Conservation (phyloP, 805 yeast species). For the Schwanniomyces polymorphus region DNA sequence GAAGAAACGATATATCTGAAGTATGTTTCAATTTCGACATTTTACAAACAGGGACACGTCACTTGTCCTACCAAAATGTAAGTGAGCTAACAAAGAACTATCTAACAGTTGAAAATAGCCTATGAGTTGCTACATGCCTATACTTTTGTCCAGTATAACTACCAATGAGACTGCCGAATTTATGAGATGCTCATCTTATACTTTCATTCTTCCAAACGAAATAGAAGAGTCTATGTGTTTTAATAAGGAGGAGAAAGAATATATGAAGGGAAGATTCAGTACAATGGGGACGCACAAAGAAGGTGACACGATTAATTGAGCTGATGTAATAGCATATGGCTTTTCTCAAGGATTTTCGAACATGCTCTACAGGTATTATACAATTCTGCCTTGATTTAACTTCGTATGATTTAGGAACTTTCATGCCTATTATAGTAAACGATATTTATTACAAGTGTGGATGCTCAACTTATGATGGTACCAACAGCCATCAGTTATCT, state of each 20-base stretch:
- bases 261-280: conserved; percentile 31
- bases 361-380: conserved; percentile 31
- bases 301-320: conserved; percentile 25
- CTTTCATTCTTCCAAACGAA: conserved; percentile 40
- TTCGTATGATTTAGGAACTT: conserved; percentile 43
- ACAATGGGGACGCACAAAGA: conserved; percentile 36
- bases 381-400: conserved; percentile 46
- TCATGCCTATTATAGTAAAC: conserved; percentile 39
- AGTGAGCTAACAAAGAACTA: too few relatives aligned
- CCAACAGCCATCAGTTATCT: too few relatives aligned
- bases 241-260: conserved; percentile 35
- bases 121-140: too few relatives aligned
- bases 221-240: conserved; percentile 40
- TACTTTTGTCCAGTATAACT: too few relatives aligned
- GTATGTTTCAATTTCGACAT: too few relatives aligned
- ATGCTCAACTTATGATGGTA: conserved; percentile 40
- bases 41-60: too few relatives aligned
- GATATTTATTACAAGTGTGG: conserved; percentile 18
- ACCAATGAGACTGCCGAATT: too few relatives aligned
- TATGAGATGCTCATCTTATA: too few relatives aligned
- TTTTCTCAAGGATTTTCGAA: conserved; percentile 33
- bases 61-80: too few relatives aligned
- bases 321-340: conserved; percentile 1
- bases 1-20: too few relatives aligned
- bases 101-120: too few relatives aligned